Base-by-base conservation (phyloP, 495 filamentous ascomycete species). In the Talaromyces borbonicus region DNA sequence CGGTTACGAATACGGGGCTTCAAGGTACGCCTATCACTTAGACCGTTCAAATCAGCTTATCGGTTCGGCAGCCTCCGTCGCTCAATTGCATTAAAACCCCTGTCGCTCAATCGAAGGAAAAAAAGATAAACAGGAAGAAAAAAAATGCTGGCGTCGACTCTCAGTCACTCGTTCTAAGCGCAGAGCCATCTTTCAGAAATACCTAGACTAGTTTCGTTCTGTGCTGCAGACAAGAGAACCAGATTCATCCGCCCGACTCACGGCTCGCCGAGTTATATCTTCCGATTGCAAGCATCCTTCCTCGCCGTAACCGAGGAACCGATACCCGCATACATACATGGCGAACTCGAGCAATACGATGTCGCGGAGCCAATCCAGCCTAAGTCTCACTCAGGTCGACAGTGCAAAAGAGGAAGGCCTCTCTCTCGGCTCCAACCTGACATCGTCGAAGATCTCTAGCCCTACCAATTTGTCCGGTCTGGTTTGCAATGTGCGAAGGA, bases 401-500 rank as follows among this genome's bases (percentile, higher is more conserved):
- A 45, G 56, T 7, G 54, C 27, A 37, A 59, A 54, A 43, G 63
- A 71, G 12, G 67, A 71, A 12, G 49, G 49, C 23, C 20, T 25
- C 16, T 18, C 38, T n/a, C 22, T 39, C 20, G 36, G 22, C 12
- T 48, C 61, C 29, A 31, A 33, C 14, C 18, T 18, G 5, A 25
- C 14, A 20, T 39, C 19, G 11, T 23, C 42, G 14, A 16, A 33
- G 8, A 33, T 48, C 2, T 66, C 73, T 1, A 74, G 74, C 15
- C 57, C 74, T 0, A 74, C 76, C 32, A 79, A 92, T 50, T 62
- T 95, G 2, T 92, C 89, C 0, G 88, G 89, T 2, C 65, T 95
- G 56, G 90, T 95, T 57, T 95, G 88, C 66, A 95, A 95, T 69
- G 87, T 95, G 11, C 85, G 92, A 48, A 72, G 80, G 48, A 96